Percentiles rank a stretch among this genome's conserved stretches.
Evolutionary conservation across 495 filamentous ascomycete genomes (phyloP).

Genomic region (Mycothermus thermophilus): DNA sequence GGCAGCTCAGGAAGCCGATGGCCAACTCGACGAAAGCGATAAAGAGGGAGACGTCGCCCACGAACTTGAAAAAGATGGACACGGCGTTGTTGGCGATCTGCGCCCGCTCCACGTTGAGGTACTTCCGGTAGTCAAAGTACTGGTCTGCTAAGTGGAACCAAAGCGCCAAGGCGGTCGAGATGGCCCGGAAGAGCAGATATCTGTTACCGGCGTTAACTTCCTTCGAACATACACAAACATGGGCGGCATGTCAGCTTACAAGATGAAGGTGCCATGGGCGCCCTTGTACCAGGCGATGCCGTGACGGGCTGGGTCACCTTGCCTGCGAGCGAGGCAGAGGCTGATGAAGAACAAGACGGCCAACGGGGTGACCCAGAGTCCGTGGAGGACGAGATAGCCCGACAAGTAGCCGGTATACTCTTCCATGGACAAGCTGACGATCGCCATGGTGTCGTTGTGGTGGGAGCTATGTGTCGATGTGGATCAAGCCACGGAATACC

Average conservation of each 20-base stretch:
- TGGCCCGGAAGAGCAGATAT: too few relatives aligned
- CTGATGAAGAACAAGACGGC: slow-evolving; percentile 12
- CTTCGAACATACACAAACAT: too few relatives aligned
- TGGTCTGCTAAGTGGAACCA: neutral
- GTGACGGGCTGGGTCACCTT: slow-evolving; percentile 10
- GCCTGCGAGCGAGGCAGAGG: slow-evolving; percentile 10
- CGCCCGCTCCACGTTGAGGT: neutral
- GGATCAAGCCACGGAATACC: too few relatives aligned
- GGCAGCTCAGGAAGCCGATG: slow-evolving; percentile 11
- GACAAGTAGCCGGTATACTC: neutral
- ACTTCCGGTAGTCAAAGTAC: neutral
- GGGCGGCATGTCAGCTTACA: too few relatives aligned
- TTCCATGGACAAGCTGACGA: too few relatives aligned
- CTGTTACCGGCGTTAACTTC: too few relatives aligned
- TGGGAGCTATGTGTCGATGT: too few relatives aligned
- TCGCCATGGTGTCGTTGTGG: too few relatives aligned
- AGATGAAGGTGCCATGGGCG: slow-evolving; percentile 7
- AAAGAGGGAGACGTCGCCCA: slow-evolving; percentile 11
- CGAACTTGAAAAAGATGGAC: slow-evolving; percentile 1
- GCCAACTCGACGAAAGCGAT: slow-evolving; percentile 12
- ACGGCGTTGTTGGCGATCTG: neutral
- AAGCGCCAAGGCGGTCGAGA: too few relatives aligned
- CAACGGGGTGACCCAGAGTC: slow-evolving; percentile 8
- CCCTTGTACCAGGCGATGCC: slow-evolving; percentile 15
- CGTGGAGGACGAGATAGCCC: slow-evolving; percentile 1